Base-by-base conservation (phyloP, 768 basidiomycete species). In the Collybia sordida region DNA sequence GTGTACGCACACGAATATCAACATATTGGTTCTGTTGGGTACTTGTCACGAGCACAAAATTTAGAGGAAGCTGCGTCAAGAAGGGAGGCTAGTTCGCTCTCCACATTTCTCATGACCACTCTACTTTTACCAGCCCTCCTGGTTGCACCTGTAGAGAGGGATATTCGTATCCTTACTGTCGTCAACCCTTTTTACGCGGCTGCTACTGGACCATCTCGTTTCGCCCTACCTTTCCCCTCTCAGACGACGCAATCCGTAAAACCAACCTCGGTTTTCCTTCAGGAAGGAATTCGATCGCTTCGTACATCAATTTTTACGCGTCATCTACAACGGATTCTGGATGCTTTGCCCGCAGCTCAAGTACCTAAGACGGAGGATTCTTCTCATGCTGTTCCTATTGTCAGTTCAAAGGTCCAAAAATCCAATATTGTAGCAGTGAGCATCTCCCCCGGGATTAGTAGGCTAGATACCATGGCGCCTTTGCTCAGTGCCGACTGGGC, bases 111-210 rank as follows among this genome's bases (percentile, higher is more conserved):
- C 48, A 76, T 94, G 4, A 75, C 81, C 6, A 94, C 92, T 1
- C 73, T 90, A 5, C 75, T 97, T 0, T 77, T 96, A 0, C 93
- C 93, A 2, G 75, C 80, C 23, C 71, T 96, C 3, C 81, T 97
- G 14, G 82, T 88, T 21, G 86, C 90, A 0, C 93, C 93, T 0
- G 74, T 79, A n/a, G 93, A 94, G 62, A 79, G 93, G 28, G 90
- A 94, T 55, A 91, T 97, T 36, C 86, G 94, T n/a, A 81, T 97
- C 55, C 73, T 98, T 62, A 85, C 85, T 49, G 75, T 93, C 35
- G 79, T 95, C 62, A 93, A 93, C 51, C 93, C 93, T 2, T 91
- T 92, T 57, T 97, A 96, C 58, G 85, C 92, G 2, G 91, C 94
- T 1, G 87, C 90, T 0, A 72, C 81, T 3, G 75, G 79, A 3